These are phyloP conservation scores for Acanthamoeba quina DNA, from an alignment of 208 protist genomes.

Conservation along the genomic window DNA sequence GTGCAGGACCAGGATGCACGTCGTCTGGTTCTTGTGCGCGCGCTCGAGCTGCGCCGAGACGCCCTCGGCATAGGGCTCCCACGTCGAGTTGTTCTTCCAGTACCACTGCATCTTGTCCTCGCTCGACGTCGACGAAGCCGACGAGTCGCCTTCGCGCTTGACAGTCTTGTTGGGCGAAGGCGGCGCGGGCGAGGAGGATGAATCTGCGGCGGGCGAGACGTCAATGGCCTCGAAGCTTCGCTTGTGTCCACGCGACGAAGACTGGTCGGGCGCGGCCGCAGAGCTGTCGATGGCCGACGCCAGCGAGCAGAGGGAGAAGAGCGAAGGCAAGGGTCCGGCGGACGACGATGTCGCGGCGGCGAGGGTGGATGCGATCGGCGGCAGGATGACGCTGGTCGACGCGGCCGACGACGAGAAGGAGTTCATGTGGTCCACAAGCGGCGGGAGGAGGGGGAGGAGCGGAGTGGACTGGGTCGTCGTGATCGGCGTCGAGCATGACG, in stretches of 20 bases:
- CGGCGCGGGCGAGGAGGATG: background rate
- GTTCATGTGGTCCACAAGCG: background rate
- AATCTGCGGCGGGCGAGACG: background rate
- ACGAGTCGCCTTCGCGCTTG: background rate
- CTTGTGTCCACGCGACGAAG: background rate
- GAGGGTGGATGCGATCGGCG: background rate
- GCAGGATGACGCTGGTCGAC: background rate
- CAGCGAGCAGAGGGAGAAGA: conserved; percentile 20
- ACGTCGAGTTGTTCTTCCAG: conserved; percentile 39
- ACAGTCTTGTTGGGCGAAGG: background rate
- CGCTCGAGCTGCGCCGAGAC: conserved; percentile 12
- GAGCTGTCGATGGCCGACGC: conserved; percentile 10
- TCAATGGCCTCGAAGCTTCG: background rate
- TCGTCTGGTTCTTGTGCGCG: conserved; percentile 9
- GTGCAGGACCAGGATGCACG: conserved; percentile 16
- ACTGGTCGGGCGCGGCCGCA: background rate
- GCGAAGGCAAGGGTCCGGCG: background rate
- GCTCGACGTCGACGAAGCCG: background rate
- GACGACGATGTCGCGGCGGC: background rate
- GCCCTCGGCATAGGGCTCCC: conserved; percentile 32
- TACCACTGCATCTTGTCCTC: background rate
- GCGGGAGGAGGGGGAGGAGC: background rate
- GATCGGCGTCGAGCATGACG: background rate
- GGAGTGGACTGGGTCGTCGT: background rate
- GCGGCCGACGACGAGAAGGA: background rate